These are phyloP conservation scores for Paulownia fortunei DNA, from an alignment of 257 asterid genomes.

Conservation along the genomic window DNA sequence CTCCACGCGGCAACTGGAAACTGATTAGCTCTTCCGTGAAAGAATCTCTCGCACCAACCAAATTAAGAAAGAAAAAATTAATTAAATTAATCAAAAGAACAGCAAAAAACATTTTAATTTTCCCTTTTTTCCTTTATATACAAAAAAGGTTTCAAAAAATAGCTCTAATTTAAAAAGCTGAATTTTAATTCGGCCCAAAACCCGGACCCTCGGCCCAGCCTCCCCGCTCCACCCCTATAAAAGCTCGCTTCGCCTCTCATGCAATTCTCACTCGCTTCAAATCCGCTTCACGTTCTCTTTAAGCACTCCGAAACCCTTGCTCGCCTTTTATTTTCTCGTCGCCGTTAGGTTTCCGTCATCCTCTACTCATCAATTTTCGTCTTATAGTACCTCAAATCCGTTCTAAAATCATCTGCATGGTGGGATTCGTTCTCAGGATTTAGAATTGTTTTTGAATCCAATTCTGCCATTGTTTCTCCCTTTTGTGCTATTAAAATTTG, in stretches of 20 bases:
- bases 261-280: constrained; percentile 59
- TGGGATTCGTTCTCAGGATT: constrained; percentile 42
- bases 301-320: constrained; percentile 4
- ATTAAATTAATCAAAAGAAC: neutral
- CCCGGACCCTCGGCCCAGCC: constrained; percentile 29
- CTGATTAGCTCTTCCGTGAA: neutral
- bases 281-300: constrained; percentile 24
- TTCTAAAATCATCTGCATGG: constrained; percentile 53
- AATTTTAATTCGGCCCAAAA: constrained; percentile 29
- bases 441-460: constrained; percentile 43
- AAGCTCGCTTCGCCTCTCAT: constrained; percentile 43
- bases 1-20: constrained; percentile 56
- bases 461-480: neutral
- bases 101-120: neutral
- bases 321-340: neutral
- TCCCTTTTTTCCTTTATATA: constrained; percentile 6
- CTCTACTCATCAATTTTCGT: neutral
- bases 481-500: neutral
- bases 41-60: constrained; percentile 28
- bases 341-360: constrained; percentile 54
- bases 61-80: neutral
- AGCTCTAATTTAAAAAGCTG: neutral
- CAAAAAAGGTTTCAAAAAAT: neutral
- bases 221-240: constrained; percentile 45
- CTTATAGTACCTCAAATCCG: neutral